Evolutionary conservation across 179 eudicot species (phyloP).

Genomic region (Spinacia oleracea): DNA sequence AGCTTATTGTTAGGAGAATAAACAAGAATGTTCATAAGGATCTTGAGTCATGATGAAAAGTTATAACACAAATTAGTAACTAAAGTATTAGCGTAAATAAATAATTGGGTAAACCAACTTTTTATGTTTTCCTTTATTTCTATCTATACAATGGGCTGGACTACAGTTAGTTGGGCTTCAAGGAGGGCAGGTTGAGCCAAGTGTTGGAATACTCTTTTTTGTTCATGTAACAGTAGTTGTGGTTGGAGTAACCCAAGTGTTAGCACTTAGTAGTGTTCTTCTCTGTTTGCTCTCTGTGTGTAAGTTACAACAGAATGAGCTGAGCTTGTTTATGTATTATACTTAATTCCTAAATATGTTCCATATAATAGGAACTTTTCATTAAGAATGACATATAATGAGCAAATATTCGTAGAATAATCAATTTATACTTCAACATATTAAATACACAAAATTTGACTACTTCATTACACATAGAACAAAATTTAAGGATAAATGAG

Average conservation of each 20-base stretch:
- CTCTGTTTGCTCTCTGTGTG: not conserved
- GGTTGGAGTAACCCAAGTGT: not conserved
- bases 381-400: not conserved
- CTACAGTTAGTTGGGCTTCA: not conserved
- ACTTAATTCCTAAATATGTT: not conserved
- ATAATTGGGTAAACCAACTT: not conserved
- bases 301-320: not conserved
- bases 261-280: not conserved
- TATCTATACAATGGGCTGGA: not conserved
- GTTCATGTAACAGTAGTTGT: not conserved
- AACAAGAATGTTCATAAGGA: not conserved
- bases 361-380: no score
- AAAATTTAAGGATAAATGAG: not conserved
- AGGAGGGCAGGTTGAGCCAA: not conserved
- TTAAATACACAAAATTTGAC: not conserved
- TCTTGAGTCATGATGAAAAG: not conserved
- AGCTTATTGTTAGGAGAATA: not conserved
- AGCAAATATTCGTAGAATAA: not conserved
- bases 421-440: not conserved
- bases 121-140: not conserved
- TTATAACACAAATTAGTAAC: not conserved
- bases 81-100: not conserved
- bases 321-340: not conserved
- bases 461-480: not conserved
- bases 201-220: not conserved